These are phyloP conservation scores for Triticum aestivum DNA, from an alignment of 176 grass and related monocot genomes.

Conservation along the genomic window IWGSC_CS_RefSeq_v2.1 NC_057811.1:454959755-454960254, in stretches of 20 bases:
- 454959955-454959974: not conserved
- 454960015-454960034: not conserved
- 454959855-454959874: not conserved
- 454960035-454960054: not conserved
- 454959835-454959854: not conserved
- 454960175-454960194: constrained; percentile 61
- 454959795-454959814: not conserved
- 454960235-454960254: too few relatives aligned
- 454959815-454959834: not conserved
- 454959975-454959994: not conserved
- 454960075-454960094: not conserved
- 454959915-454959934: not conserved
- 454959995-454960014: not conserved
- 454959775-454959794: not conserved
- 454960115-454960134: not conserved
- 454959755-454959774: not conserved
- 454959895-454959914: not conserved
- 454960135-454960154: constrained; percentile 44
- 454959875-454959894: not conserved
- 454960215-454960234: too few relatives aligned
- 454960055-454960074: not conserved
- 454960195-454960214: constrained; percentile 37
- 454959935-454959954: too few relatives aligned
- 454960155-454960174: constrained; percentile 49
- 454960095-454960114: not conserved